Percentiles rank a stretch among this genome's conserved stretches.
Evolutionary conservation across 441 rosid species (phyloP).

Genomic region (Heliophila coronopifolia): DNA sequence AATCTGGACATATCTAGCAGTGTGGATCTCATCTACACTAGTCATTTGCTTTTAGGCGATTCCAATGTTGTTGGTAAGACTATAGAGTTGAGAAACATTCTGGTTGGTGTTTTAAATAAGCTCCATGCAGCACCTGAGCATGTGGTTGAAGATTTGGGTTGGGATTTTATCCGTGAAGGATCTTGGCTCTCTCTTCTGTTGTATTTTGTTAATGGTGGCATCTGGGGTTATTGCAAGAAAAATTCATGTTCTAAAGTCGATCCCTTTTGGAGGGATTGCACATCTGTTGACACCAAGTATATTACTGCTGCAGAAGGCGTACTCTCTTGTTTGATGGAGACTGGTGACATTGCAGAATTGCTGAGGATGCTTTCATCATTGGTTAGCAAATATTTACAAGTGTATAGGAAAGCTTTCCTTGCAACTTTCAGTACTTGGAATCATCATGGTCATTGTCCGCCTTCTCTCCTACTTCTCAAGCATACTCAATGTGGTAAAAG

Average conservation of each 20-base stretch:
- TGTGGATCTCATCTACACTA: slow-evolving; percentile 50
- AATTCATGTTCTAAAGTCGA: slow-evolving; percentile 42
- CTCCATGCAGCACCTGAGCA: slow-evolving; percentile 42
- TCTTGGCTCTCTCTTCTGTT: slow-evolving; percentile 76
- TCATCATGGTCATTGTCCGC: slow-evolving; percentile 34
- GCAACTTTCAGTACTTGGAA: slow-evolving; percentile 50
- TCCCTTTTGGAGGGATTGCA: slow-evolving; percentile 47
- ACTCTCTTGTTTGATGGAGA: slow-evolving; percentile 50
- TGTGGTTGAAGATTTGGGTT: slow-evolving; percentile 56
- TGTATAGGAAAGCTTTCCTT: slow-evolving; percentile 72
- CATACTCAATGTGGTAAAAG: slow-evolving; percentile 68
- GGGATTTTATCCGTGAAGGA: slow-evolving; percentile 87
- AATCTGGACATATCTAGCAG: slow-evolving; percentile 46
- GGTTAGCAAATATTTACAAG: slow-evolving; percentile 49
- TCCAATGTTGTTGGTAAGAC: slow-evolving; percentile 40
- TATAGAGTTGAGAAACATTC: slow-evolving; percentile 37
- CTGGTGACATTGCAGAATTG: slow-evolving; percentile 47
- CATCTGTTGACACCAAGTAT: slow-evolving; percentile 45
- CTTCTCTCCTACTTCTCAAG: slow-evolving; percentile 76
- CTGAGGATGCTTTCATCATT: slow-evolving; percentile 60
- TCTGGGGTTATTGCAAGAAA: slow-evolving; percentile 45
- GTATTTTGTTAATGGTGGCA: slow-evolving; percentile 61
- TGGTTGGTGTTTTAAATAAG: slow-evolving; percentile 45
- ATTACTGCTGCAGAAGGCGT: slow-evolving; percentile 53
- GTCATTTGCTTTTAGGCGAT: slow-evolving; percentile 47